Evolutionary conservation across 129 eudicot species (phyloP).

Genomic region (Glebionis coronaria): DNA sequence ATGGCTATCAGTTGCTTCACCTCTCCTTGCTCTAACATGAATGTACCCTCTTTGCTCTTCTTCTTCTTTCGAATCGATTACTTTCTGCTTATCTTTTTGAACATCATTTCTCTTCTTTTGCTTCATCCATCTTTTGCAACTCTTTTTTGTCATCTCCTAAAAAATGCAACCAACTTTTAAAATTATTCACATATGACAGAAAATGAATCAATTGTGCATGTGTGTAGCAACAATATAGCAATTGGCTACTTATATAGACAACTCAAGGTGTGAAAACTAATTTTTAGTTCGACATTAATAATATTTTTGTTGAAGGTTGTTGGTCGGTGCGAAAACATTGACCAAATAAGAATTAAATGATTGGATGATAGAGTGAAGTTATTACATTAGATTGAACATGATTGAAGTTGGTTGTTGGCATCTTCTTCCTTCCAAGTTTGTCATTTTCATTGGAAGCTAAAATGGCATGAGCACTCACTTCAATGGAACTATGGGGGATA

Average conservation of each 20-base stretch:
- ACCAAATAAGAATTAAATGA: background rate
- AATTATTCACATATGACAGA: background rate
- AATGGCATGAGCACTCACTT: constrained; percentile 21
- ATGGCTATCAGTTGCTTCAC: constrained; percentile 91
- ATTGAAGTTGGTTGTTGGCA: constrained; percentile 18
- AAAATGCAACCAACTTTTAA: background rate
- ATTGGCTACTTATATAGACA: background rate
- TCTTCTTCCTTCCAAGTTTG: constrained; percentile 10
- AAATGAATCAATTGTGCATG: background rate
- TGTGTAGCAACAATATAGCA: background rate
- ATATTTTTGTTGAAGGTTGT: too few species aligned
- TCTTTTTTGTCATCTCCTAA: constrained; percentile 17
- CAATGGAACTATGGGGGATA: constrained; percentile 1
- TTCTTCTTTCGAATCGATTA: constrained; percentile 30
- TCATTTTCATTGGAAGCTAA: constrained; percentile 14
- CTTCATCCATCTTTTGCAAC: constrained; percentile 27
- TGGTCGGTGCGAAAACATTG: background rate
- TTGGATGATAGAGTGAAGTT: background rate
- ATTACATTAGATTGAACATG: constrained; percentile 41
- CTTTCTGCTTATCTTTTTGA: constrained; percentile 18
- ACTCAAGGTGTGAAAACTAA: background rate
- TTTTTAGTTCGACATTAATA: too few species aligned
- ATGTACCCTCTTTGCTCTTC: constrained; percentile 48
- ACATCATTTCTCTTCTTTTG: constrained; percentile 34
- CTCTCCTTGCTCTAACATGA: constrained; percentile 91